These are phyloP conservation scores for Neodidymelliopsis sp. DNA, from an alignment of 2,329 filamentous ascomycete species.

Conservation along the genomic window DNA sequence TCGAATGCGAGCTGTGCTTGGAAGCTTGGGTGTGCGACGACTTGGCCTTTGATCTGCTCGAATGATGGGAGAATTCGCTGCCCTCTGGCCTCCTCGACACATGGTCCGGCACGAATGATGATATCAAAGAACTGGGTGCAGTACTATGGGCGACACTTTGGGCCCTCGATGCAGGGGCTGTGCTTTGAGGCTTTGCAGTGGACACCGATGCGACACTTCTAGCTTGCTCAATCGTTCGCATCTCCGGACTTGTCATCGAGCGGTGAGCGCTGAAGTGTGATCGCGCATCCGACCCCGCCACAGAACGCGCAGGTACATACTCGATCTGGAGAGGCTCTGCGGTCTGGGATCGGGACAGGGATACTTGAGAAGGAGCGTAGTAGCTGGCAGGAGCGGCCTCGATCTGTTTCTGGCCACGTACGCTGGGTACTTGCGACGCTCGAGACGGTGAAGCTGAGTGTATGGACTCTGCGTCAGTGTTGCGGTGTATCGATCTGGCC, in stretches of 20 bases:
- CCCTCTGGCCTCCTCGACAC: slow-evolving; percentile 36
- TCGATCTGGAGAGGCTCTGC: slow-evolving; percentile 39
- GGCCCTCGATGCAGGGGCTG: slow-evolving; percentile 18
- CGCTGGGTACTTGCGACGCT: slow-evolving; percentile 24
- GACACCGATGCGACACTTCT: slow-evolving; percentile 28
- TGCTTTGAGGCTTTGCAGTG: slow-evolving; percentile 24
- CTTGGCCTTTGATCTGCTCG: slow-evolving; percentile 44
- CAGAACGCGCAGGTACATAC: slow-evolving; percentile 45
- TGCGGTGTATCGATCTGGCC: slow-evolving; percentile 44
- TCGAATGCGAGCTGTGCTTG: slow-evolving; percentile 36
- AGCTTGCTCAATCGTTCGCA: slow-evolving; percentile 33
- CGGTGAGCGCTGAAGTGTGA: slow-evolving; percentile 37
- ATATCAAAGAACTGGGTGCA: slow-evolving; percentile 47
- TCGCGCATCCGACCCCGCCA: slow-evolving; percentile 35
- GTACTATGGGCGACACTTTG: slow-evolving; percentile 34
- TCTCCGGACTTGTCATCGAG: slow-evolving; percentile 42
- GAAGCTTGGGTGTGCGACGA: slow-evolving; percentile 39
- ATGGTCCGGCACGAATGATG: slow-evolving; percentile 47
- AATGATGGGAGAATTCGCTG: slow-evolving; percentile 45
- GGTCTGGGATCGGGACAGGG: slow-evolving; percentile 36
- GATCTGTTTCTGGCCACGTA: slow-evolving; percentile 46
- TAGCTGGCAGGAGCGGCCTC: slow-evolving; percentile 49
- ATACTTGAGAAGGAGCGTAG: slow-evolving; percentile 43
- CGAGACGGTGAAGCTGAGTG: slow-evolving; percentile 37
- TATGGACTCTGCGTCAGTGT: slow-evolving; percentile 48